Base-by-base conservation (phyloP, 768 basidiomycete species). In the Termitomyces titanicus region DNA sequence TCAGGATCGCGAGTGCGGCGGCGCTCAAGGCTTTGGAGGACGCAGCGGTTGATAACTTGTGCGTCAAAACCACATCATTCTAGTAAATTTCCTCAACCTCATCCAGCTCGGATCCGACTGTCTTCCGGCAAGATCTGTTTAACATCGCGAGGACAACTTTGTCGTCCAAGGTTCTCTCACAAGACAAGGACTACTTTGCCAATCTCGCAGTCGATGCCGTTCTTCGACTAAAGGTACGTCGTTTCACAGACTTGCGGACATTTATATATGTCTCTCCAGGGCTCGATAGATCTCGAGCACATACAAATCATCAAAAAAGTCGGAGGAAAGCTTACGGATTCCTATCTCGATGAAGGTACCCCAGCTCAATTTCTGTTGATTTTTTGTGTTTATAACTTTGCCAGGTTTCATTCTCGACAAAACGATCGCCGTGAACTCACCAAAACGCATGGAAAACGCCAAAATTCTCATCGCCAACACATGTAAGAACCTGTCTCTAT, bases 251-350 rank as follows among this genome's bases (percentile, higher is more conserved):
- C 13, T 17, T 46, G 15, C 1, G 4, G 35, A 29, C 7, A 1
- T 3, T 25, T 2, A 17, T 22, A 11, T 51, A n/a, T 22, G 35
- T 37, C 2, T n/a, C 35, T 8, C 7, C 64, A 94, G 89, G 97
- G 97, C 35, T 97, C 94, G 35, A 94, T 92, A 48, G 89, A 98
- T 73, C 79, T 99, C 33, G 96, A 99, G 62, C 94, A 98, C 70
- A 98, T 99, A 61, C 96, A 99, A 72, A 88, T 98, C 70, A 99
- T 98, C 78, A 99, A 99, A 82, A 98, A 98, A 74, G 92, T 92
- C n/a, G 96, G 96, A 54, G 96, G 96, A 48, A 99, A 98, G 76
- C 80, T 99, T 64, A 96, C 94, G 0, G 96, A 98, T 65, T 96
- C 94, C 6, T 99, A 98, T 76, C 84, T 99, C 33, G 95, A 97